Evolutionary conservation across 257 asterid genomes (phyloP), one percentile per base, ranked within the genome.

Genomic region (Avicennia marina): DNA sequence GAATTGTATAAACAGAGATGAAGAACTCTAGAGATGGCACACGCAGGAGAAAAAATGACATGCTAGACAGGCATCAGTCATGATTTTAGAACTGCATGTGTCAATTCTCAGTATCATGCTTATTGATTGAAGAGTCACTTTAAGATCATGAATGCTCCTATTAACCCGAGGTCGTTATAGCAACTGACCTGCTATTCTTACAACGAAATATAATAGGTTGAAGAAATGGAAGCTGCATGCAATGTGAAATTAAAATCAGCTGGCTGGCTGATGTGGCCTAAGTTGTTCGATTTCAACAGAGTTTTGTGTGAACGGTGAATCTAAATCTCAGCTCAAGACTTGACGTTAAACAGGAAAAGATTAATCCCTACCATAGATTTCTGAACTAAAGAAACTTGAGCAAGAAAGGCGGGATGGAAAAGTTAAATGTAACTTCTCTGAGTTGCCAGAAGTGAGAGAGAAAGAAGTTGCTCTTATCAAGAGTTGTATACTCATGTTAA

Each of bases 61-160:
- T 49, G 21, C 17, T 53, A 4, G 50, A 22, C 49, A n/a, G 22
- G 11, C 13, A 52, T 31, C 41, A 32, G 3, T 42, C 15, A 4
- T 7, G 43, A 31, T 9, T 29, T 9, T 6, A 13, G 54, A 36
- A 34, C 34, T 29, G 44, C 24, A n/a, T 7, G 8, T 36, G 20
- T 13, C 7, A 18, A 38, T 36, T 47, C 13, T 48, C 8, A 11
- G 19, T 47, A 32, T 46, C 25, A 46, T 15, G 15, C 18, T 17
- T 11, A 53, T 18, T 18, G 39, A 56, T 24, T 49, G 49, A 21
- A 56, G 34, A 24, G n/a, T 12, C 36, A 53, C 58, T 47, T n/a
- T 22, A 33, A 45, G 33, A 47, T 32, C 55, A 26, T 49, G 58
- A 15, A 19, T 32, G 9, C 26, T 21, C 22, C 61, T 7, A 29